Conservation (phyloP, 179 eudicot species). For the Heliamphora pulchella region DNA sequence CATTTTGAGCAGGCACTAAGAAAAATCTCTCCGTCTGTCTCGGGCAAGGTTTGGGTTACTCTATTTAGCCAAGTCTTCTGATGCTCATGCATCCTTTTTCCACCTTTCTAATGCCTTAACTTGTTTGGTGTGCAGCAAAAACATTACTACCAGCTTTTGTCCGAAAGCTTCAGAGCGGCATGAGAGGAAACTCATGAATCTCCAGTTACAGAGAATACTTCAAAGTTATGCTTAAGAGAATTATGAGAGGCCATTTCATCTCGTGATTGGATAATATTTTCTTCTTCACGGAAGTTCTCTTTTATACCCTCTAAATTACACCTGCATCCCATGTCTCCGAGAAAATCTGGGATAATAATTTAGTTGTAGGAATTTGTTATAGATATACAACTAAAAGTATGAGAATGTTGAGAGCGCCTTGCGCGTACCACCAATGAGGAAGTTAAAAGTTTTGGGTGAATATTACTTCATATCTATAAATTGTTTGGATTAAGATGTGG, state of each 20-base stretch:
- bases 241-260: conserved; percentile 5
- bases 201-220: neutral
- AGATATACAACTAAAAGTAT: too few relatives aligned
- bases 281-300: neutral
- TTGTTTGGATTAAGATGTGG: too few relatives aligned
- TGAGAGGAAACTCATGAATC: conserved; percentile 10
- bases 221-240: neutral
- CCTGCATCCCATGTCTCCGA: too few relatives aligned
- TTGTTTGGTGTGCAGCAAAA: conserved; percentile 37
- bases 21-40: conserved; percentile 67
- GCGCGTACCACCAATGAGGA: too few relatives aligned
- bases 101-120: neutral
- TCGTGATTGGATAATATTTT: neutral
- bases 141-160: conserved; percentile 35
- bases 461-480: too few relatives aligned
- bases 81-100: neutral
- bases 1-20: conserved; percentile 61
- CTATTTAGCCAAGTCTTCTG: neutral
- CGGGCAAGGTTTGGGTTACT: conserved; percentile 42
- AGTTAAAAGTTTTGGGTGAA: too few relatives aligned
- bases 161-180: conserved; percentile 32
- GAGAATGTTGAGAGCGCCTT: too few relatives aligned
- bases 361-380: too few relatives aligned
- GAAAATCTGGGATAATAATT: too few relatives aligned
- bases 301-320: neutral